Evolutionary conservation across 129 eudicot genomes (phyloP).

Genomic region (Artemisia tridentata): DNA sequence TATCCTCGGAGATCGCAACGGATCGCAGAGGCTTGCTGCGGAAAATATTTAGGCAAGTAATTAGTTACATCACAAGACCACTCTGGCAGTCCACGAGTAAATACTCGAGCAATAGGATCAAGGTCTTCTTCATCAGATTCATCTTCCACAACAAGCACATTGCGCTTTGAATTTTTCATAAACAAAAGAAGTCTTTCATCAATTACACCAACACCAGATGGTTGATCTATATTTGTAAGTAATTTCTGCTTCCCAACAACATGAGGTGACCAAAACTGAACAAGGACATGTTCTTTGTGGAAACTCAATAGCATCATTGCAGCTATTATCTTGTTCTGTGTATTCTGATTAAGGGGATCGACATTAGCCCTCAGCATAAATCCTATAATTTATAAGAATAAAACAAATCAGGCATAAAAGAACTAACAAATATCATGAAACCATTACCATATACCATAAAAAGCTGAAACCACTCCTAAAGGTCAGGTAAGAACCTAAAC

Average conservation of each 20-base stretch:
- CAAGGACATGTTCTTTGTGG: neutral
- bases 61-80: constrained; percentile 4
- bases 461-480: too few relatives aligned
- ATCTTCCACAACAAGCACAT: neutral
- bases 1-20: constrained; percentile 1
- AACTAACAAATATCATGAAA: too few relatives aligned
- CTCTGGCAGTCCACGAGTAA: constrained; percentile 10
- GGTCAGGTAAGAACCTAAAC: too few relatives aligned
- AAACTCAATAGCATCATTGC: neutral
- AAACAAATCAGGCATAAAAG: neutral
- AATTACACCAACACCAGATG: constrained; percentile 2
- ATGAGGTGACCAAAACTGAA: constrained; percentile 13
- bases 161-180: neutral
- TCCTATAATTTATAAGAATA: neutral
- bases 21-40: neutral
- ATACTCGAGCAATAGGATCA: constrained; percentile 14
- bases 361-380: neutral
- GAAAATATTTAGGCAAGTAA: constrained; percentile 2
- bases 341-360: neutral
- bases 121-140: neutral
- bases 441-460: too few relatives aligned
- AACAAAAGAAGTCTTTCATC: neutral
- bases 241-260: neutral
- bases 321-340: neutral
- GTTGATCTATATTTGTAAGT: constrained; percentile 7